Conservation (phyloP, 108 stramenopile species). For the Ochromonas danica region DNA sequence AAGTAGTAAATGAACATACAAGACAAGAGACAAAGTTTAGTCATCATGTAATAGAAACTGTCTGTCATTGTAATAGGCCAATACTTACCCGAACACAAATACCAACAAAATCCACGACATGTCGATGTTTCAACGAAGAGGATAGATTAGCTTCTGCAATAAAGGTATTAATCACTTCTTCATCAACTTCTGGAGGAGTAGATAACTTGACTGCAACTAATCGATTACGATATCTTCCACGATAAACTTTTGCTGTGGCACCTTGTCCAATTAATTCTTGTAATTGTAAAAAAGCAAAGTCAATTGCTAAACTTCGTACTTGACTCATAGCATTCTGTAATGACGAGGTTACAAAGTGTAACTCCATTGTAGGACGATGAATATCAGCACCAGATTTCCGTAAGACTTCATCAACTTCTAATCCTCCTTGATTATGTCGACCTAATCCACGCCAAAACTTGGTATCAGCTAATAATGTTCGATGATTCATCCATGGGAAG, state of each 20-base stretch:
- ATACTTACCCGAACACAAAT: slow-evolving; percentile 46
- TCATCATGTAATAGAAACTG: too few relatives aligned
- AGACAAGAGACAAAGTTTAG: too few relatives aligned
- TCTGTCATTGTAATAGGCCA: too few relatives aligned
- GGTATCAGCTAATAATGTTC: slow-evolving; percentile 44
- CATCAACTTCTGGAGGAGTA: slow-evolving; percentile 39
- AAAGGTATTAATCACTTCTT: slow-evolving; percentile 39
- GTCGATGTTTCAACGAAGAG: slow-evolving; percentile 33
- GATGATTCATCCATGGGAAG: slow-evolving; percentile 39
- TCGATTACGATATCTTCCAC: slow-evolving; percentile 8
- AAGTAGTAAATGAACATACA: too few relatives aligned
- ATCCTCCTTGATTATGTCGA: slow-evolving; percentile 31
- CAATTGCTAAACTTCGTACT: not conserved
- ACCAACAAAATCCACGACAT: slow-evolving; percentile 37
- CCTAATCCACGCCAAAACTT: slow-evolving; percentile 51
- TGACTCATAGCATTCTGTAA: slow-evolving; percentile 35
- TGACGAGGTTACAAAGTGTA: slow-evolving; percentile 19
- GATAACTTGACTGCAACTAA: slow-evolving; percentile 44
- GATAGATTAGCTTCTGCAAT: slow-evolving; percentile 30
- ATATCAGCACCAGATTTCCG: not conserved
- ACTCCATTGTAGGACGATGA: slow-evolving; percentile 8
- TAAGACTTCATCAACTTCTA: not conserved
- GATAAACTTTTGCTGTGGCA: slow-evolving; percentile 39
- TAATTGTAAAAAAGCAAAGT: slow-evolving; percentile 38
- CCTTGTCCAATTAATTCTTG: slow-evolving; percentile 33